Evolutionary conservation across 2,329 filamentous ascomycete species (phyloP).

Genomic region (Fusarium agapanthi): DNA sequence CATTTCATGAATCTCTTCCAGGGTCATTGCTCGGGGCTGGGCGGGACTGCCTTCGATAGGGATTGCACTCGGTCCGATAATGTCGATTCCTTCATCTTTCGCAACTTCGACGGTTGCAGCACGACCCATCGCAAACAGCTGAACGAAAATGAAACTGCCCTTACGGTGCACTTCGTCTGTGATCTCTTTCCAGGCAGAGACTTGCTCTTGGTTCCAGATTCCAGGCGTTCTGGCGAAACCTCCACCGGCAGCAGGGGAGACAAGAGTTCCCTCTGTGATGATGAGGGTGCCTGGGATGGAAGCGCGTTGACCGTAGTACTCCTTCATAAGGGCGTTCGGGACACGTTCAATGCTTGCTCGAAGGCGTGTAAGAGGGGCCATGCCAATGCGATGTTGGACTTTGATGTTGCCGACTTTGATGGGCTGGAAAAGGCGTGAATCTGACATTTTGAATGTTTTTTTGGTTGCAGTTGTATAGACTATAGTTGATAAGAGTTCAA

Average conservation of each 20-base stretch:
- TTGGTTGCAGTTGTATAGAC: rapidly evolving
- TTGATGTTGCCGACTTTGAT: constrained; percentile 51
- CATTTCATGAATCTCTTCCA: constrained; percentile 69
- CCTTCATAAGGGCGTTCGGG: constrained; percentile 48
- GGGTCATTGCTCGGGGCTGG: constrained; percentile 70
- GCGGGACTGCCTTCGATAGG: constrained; percentile 56
- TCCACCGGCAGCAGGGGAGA: constrained; percentile 44
- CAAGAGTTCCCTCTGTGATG: constrained; percentile 57
- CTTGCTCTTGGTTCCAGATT: constrained; percentile 65
- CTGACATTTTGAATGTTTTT: neutral
- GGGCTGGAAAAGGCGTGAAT: constrained; percentile 52
- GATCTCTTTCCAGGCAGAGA: constrained; percentile 67
- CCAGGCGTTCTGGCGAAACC: constrained; percentile 60
- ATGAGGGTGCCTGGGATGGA: constrained; percentile 53
- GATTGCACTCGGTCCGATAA: constrained; percentile 43
- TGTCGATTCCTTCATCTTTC: constrained; percentile 39
- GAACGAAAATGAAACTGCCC: constrained; percentile 66
- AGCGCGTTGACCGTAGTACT: constrained; percentile 58
- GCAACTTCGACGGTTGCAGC: constrained; percentile 50
- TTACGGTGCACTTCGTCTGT: constrained; percentile 71
- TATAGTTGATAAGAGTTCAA: rapidly evolving
- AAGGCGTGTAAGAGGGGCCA: constrained; percentile 66
- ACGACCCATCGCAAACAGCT: constrained; percentile 70
- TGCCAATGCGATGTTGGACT: constrained; percentile 57
- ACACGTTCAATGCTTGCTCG: constrained; percentile 52